Evolutionary conservation across 768 basidiomycete species (phyloP).

Genomic region (Cystoderma amianthinum): DNA sequence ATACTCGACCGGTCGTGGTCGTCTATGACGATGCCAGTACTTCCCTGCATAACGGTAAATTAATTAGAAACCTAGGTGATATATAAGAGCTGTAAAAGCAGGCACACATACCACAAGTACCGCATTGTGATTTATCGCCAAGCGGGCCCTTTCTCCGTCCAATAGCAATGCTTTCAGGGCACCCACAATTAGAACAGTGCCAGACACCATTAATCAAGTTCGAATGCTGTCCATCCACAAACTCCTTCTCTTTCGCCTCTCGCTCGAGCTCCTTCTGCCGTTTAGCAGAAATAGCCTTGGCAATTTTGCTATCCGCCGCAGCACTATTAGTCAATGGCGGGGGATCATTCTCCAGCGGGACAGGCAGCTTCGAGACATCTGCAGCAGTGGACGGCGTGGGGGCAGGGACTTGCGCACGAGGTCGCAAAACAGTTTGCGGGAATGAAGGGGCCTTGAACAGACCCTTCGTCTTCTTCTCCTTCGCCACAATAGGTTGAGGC

Average conservation of each 20-base stretch:
- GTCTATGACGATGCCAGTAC: constrained; percentile 82
- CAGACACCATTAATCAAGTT: constrained; percentile 82
- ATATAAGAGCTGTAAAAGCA: not conserved
- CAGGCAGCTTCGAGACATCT: constrained; percentile 49
- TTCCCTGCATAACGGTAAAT: constrained; percentile 48
- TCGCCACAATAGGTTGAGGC: constrained; percentile 32
- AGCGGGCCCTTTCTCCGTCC: constrained; percentile 86
- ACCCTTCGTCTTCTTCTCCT: constrained; percentile 66
- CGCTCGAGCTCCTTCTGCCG: constrained; percentile 68
- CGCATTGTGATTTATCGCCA: constrained; percentile 88
- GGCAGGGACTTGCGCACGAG: constrained; percentile 52
- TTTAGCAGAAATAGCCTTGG: constrained; percentile 47
- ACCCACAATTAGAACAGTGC: constrained; percentile 95
- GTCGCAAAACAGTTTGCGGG: constrained; percentile 44
- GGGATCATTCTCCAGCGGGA: constrained; percentile 56
- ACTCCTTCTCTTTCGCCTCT: constrained; percentile 81
- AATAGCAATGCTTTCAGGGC: constrained; percentile 79
- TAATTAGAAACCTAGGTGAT: not conserved
- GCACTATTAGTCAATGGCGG: constrained; percentile 29
- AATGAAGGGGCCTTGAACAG: constrained; percentile 68
- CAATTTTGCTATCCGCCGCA: constrained; percentile 40
- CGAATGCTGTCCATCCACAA: constrained; percentile 74
- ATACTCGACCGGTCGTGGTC: constrained; percentile 77
- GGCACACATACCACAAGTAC: constrained; percentile 76
- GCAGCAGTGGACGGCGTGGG: constrained; percentile 66